phyloP scores from a whole-genome alignment of 768 basidiomycete species.

The Rhodosporidiobolus sp. region DNA sequence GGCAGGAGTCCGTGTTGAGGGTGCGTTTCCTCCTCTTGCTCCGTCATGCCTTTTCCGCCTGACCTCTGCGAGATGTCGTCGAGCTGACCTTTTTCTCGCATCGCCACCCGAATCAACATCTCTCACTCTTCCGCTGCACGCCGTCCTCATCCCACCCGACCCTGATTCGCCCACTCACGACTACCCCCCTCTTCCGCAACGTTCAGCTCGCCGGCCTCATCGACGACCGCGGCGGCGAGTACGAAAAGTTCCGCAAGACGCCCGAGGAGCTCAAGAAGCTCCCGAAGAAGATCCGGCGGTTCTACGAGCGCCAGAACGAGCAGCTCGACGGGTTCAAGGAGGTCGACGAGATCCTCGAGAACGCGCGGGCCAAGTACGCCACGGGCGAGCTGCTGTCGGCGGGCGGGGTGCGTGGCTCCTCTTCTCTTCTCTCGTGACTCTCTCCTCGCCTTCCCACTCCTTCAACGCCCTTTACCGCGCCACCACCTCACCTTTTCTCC shows the following conservation, averaged over 20 bases:
- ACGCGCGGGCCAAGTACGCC: conserved; percentile 7
- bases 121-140: too few species aligned
- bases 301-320: conserved; percentile 41
- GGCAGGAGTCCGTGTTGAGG: conserved; percentile 21
- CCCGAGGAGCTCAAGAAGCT: conserved; percentile 31
- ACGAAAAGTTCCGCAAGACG: conserved; percentile 35
- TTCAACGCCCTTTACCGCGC: too few species aligned
- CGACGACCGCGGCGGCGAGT: conserved; percentile 33
- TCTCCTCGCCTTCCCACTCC: too few species aligned
- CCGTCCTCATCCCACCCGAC: neutral
- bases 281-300: conserved; percentile 22
- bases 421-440: neutral
- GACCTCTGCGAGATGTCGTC: neutral
- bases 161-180: too few species aligned
- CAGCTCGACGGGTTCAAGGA: conserved; percentile 33
- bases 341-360: conserved; percentile 41
- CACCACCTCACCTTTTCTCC: too few species aligned
- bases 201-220: conserved; percentile 32
- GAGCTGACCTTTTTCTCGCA: neutral
- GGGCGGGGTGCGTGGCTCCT: neutral
- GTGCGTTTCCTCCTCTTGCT: conserved; percentile 1
- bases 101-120: too few species aligned
- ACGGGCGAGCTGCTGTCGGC: conserved; percentile 30
- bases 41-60: neutral
- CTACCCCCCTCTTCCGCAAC: too few species aligned